phyloP scores from a whole-genome alignment of 116 monocot species.

The Papilionanthe hybrid region DNA sequence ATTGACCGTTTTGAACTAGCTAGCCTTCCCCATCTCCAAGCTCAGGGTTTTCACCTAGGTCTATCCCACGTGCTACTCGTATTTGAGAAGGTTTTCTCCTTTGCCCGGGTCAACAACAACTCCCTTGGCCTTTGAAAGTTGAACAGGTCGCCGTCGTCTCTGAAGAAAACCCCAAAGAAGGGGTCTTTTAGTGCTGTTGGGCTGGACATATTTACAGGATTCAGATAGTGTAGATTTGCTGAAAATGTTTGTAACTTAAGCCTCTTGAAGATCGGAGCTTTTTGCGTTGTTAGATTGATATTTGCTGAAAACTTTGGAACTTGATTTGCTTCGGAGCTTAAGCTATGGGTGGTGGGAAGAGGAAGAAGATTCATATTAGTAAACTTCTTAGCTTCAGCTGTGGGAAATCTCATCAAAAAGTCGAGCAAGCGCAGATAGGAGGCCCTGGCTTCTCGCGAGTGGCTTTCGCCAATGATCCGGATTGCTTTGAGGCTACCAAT shows the following conservation, averaged over 20 bases:
- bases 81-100: not conserved
- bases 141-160: not conserved
- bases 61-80: not conserved
- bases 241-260: too few species aligned
- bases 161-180: not conserved
- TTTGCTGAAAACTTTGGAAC: not conserved
- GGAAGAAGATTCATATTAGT: conserved; percentile 44
- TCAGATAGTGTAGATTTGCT: not conserved
- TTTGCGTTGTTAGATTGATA: not conserved
- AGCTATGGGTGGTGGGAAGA: conserved; percentile 30
- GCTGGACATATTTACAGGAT: not conserved
- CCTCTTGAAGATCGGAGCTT: not conserved
- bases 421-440: conserved; percentile 60
- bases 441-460: conserved; percentile 60
- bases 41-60: not conserved
- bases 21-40: not conserved
- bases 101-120: not conserved
- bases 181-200: not conserved
- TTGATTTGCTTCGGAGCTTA: not conserved
- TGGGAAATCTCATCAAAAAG: conserved; percentile 21
- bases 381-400: conserved; percentile 57
- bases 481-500: conserved; percentile 30
- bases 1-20: not conserved
- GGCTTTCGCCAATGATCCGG: conserved; percentile 53
- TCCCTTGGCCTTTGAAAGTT: not conserved